Percentiles rank a stretch among this genome's conserved stretches.
These are phyloP conservation scores for Beverwykella pulmonaria DNA, from an alignment of 495 filamentous ascomycete genomes.

Conservation along the genomic window DNA sequence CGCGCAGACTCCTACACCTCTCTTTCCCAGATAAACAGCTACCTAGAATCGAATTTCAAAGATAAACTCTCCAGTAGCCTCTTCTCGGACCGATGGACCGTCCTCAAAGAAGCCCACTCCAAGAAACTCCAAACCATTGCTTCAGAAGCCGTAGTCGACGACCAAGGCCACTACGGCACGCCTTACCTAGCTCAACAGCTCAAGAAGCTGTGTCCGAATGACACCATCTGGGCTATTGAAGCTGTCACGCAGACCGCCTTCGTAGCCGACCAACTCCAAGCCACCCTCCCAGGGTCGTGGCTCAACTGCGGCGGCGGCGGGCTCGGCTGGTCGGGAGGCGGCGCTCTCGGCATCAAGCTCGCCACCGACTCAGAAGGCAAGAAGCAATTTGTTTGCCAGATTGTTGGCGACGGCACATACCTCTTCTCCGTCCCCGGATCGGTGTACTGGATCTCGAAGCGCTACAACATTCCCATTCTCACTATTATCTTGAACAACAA, in stretches of 20 bases:
- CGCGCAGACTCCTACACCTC: constrained; percentile 72
- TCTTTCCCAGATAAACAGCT: constrained; percentile 68
- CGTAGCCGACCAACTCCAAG: constrained; percentile 80
- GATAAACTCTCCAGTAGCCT: constrained; percentile 31
- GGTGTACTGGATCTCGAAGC: constrained; percentile 88
- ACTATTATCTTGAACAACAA: constrained; percentile 95
- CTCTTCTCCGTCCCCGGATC: constrained; percentile 84
- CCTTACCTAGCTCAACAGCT: constrained; percentile 70
- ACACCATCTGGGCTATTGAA: constrained; percentile 82
- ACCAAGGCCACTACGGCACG: constrained; percentile 68
- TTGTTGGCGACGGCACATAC: constrained; percentile 92
- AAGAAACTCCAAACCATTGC: constrained; percentile 62
- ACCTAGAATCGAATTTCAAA: constrained; percentile 51
- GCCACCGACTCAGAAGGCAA: constrained; percentile 68
- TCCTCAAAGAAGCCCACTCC: constrained; percentile 62
- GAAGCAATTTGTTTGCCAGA: constrained; percentile 85
- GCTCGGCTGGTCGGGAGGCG: constrained; percentile 94
- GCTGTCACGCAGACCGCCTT: constrained; percentile 81
- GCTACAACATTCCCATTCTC: constrained; percentile 85
- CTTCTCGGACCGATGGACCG: constrained; percentile 54
- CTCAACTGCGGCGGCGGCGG: constrained; percentile 95
- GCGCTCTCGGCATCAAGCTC: constrained; percentile 73
- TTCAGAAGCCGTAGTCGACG: constrained; percentile 55
- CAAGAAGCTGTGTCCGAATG: constrained; percentile 62
- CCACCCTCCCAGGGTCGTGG: constrained; percentile 76